Base-by-base conservation (phyloP, 2,329 filamentous ascomycete species). In the Cordyceps tenuipes region DNA sequence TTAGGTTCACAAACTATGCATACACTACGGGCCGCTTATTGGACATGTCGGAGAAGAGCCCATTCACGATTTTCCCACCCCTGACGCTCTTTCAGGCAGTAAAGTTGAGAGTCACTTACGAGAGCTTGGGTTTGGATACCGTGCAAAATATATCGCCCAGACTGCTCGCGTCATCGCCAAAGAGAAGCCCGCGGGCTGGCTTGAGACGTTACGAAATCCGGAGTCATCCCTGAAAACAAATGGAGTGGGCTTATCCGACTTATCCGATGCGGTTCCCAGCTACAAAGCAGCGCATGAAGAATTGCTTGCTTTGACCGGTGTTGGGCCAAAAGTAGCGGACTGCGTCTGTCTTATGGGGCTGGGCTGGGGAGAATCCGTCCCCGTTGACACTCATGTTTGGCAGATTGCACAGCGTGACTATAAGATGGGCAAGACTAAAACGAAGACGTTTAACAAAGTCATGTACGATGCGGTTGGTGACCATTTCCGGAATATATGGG, bases 341-440 rank as follows among this genome's bases (percentile, higher is more conserved):
- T 99, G 95, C 69, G 92, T 97, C 8, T 96, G 90, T 69, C 77
- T 99, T 21, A 97, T 99, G 89, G 95, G 95, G 0, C 76, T 99
- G 15, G 93, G 92, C 31, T 99, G 95, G 93, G 89, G 89, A 36
- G 93, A 97, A 73, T 87, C 92, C 3, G 92, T 99, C 1, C 94
- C 94, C 0, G 90, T 99, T 36, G 94, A 99, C 72, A 99, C 95
- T 1, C 95, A 99, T 74, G 91, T 99, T 13, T 97, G 92, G 93
- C 92, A 97, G 76, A 97, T 99, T 69, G 95, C 94, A 0, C 90
- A 95, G 71, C 82, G 94, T 57, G 94, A 99, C 72, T 99, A 99
- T 75, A 91, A 87, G 62, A 96, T 99, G 67, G 90, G 90, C 7
- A 93, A 90, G 69, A 85, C 84, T 9, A 94, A 92, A 69, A 89